A percentile compares a stretch with the other conserved stretches of the same genome.
Evolutionary conservation across 768 basidiomycete species (phyloP).

Genomic region (Lactarius sanguifluus): DNA sequence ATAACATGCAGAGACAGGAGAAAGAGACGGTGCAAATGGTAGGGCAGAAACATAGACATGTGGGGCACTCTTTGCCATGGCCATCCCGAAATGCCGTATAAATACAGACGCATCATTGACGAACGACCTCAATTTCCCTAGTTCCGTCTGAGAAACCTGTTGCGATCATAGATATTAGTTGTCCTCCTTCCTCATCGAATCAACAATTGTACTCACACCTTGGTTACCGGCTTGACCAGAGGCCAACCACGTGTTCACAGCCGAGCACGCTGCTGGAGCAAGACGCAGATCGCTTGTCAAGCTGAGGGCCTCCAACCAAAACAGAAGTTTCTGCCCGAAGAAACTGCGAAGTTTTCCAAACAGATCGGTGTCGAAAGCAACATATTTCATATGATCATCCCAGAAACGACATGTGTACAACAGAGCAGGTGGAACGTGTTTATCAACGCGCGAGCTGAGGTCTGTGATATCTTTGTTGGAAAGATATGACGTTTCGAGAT

Average conservation of each 20-base stretch:
- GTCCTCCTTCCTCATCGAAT: not conserved
- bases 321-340: not conserved
- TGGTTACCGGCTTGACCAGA: not conserved
- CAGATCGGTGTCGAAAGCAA: not conserved
- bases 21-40: too few species aligned
- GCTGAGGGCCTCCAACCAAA: not conserved
- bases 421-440: not conserved
- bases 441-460: not conserved
- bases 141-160: too few species aligned
- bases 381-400: not conserved
- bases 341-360: not conserved
- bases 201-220: not conserved
- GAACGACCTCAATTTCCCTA: too few species aligned
- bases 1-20: too few species aligned
- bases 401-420: slow-evolving; percentile 10
- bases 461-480: not conserved
- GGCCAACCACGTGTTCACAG: not conserved
- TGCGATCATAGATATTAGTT: too few species aligned
- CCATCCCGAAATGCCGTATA: too few species aligned
- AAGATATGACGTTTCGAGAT: slow-evolving; percentile 2
- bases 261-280: not conserved
- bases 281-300: not conserved
- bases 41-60: too few species aligned
- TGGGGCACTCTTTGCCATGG: too few species aligned
- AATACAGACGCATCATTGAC: too few species aligned